phyloP scores from a whole-genome alignment of 352 stramenopile species.

The Pseudoperonospora humuli region DNA sequence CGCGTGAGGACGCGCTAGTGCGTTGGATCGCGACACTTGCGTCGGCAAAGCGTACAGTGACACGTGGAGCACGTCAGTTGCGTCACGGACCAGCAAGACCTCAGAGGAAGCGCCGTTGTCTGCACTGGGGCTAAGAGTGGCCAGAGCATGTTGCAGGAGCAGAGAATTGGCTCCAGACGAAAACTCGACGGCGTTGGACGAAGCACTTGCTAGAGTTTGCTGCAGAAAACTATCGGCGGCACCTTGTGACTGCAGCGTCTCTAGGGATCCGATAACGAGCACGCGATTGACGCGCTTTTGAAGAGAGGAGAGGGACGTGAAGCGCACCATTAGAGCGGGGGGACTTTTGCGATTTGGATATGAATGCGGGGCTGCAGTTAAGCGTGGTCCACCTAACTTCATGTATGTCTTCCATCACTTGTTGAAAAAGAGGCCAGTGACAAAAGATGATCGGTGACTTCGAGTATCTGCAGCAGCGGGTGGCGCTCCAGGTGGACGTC shows the following conservation, averaged over 20 bases:
- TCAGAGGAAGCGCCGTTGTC: slow-evolving; percentile 43
- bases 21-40: slow-evolving; percentile 63
- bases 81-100: slow-evolving; percentile 34
- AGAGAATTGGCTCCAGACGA: slow-evolving; percentile 24
- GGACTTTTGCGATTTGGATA: no score
- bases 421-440: no score
- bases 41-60: slow-evolving; percentile 55
- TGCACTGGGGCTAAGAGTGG: slow-evolving; percentile 25
- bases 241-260: slow-evolving; percentile 34
- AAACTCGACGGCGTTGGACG: slow-evolving; percentile 19
- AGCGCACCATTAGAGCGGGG: slow-evolving; percentile 29
- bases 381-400: no score
- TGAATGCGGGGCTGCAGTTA: no score
- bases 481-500: slow-evolving; percentile 70
- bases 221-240: slow-evolving; percentile 29
- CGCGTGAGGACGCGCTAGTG: slow-evolving; percentile 58
- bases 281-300: slow-evolving; percentile 41
- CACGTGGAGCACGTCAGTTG: slow-evolving; percentile 26
- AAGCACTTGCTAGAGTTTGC: slow-evolving; percentile 23
- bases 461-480: slow-evolving; percentile 80
- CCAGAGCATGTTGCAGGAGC: slow-evolving; percentile 47
- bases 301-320: slow-evolving; percentile 15
- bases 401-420: no score
- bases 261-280: slow-evolving; percentile 39
- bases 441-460: slow-evolving; percentile 71